phyloP scores from a whole-genome alignment of 2,329 filamentous ascomycete species.

The Apiospora aurea region DNA sequence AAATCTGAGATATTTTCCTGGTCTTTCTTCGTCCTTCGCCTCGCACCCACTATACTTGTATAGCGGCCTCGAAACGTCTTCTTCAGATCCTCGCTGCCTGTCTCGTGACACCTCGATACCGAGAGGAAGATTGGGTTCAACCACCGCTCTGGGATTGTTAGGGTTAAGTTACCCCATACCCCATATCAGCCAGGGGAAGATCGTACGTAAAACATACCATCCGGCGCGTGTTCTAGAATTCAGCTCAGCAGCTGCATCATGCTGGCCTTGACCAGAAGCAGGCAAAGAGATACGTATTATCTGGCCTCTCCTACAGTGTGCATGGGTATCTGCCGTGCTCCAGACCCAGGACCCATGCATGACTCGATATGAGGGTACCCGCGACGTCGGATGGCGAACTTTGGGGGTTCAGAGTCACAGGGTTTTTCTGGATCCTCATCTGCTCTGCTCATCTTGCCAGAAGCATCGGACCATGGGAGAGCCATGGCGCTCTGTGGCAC shows the following conservation, averaged over 20 bases:
- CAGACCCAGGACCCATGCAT: slow-evolving; percentile 12
- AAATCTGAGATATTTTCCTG: neutral
- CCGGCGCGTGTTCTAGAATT: neutral
- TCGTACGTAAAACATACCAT: slow-evolving; percentile 7
- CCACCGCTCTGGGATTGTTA: neutral
- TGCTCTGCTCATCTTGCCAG: slow-evolving; percentile 16
- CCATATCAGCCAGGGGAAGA: neutral
- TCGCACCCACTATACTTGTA: too few relatives aligned
- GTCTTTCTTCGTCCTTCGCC: neutral
- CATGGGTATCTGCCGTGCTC: slow-evolving; percentile 4
- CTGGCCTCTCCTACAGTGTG: neutral
- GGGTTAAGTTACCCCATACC: slow-evolving; percentile 12
- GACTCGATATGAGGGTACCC: neutral
- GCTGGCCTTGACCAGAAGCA: neutral
- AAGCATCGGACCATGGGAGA: neutral
- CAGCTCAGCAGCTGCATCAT: neutral
- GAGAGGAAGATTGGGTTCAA: neutral
- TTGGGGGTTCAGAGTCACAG: neutral
- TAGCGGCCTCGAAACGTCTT: neutral
- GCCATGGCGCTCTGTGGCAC: neutral
- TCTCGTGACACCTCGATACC: neutral
- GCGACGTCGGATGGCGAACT: neutral
- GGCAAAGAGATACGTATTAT: neutral
- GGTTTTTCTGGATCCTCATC: slow-evolving; percentile 10
- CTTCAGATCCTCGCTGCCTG: neutral